A percentile compares a stretch with the other conserved stretches of the same genome.
phyloP scores from a whole-genome alignment of 73 alveolate species.

The Breviolum minutum region DNA sequence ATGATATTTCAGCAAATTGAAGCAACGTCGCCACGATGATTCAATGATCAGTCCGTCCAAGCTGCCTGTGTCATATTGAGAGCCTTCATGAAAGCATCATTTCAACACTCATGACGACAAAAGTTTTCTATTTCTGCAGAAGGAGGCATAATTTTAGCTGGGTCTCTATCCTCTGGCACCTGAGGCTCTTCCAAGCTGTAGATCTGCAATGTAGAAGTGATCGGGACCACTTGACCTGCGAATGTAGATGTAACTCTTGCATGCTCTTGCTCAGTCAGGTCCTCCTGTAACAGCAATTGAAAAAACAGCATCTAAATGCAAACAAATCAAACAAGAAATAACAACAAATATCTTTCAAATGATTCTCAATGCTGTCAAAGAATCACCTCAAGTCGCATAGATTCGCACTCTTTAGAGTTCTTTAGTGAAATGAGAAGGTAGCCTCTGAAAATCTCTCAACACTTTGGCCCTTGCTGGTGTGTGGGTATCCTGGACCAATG shows the following conservation, averaged over 20 bases:
- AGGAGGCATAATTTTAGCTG: not conserved
- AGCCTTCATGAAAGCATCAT: too few relatives aligned
- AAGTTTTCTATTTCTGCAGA: too few relatives aligned
- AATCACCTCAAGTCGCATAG: not conserved
- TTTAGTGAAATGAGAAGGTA: not conserved
- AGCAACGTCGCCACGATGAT: too few relatives aligned
- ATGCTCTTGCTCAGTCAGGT: conserved; percentile 6
- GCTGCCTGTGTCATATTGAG: too few relatives aligned
- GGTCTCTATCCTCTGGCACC: not conserved
- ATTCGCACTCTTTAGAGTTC: not conserved
- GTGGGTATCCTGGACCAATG: conserved; percentile 25
- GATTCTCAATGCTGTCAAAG: not conserved
- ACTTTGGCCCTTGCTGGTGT: not conserved
- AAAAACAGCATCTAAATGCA: not conserved
- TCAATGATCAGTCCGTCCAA: too few relatives aligned
- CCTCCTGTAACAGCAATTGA: not conserved
- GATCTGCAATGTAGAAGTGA: conserved; percentile 22
- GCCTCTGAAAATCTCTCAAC: too few relatives aligned
- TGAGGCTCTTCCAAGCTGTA: conserved; percentile 36
- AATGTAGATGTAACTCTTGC: conserved; percentile 22
- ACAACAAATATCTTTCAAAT: not conserved
- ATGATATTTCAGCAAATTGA: too few relatives aligned
- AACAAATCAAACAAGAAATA: too few relatives aligned
- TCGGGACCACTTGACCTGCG: conserved; percentile 20
- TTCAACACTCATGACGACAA: too few relatives aligned